phyloP scores from a whole-genome alignment of 2,329 filamentous ascomycete genomes.

The Chaetomiaceae sp. region DNA sequence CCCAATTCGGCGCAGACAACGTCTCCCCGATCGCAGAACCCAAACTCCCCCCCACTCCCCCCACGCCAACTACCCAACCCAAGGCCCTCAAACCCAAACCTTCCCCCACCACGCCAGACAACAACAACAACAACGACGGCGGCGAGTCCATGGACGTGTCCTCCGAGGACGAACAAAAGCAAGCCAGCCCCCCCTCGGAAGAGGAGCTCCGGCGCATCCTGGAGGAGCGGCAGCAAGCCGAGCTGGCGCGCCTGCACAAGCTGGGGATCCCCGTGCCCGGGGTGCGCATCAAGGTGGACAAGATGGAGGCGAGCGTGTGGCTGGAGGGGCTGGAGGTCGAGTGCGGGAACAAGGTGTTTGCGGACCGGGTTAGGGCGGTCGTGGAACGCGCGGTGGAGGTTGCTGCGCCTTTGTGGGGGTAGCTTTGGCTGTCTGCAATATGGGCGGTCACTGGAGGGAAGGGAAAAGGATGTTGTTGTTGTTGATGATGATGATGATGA shows the following conservation, averaged over 20 bases:
- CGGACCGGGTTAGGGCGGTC: slow-evolving; percentile 80
- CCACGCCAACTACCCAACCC: not conserved
- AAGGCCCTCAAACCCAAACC: slow-evolving; percentile 5
- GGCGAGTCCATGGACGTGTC: slow-evolving; percentile 36
- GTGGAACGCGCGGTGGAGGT: slow-evolving; percentile 88
- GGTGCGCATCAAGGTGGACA: slow-evolving; percentile 81
- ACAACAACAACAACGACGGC: slow-evolving; percentile 20
- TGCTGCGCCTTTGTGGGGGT: slow-evolving; percentile 68
- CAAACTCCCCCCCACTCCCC: slow-evolving; percentile 38
- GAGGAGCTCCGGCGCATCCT: too few species aligned
- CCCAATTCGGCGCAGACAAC: slow-evolving; percentile 84
- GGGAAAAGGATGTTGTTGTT: too few species aligned
- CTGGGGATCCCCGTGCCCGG: slow-evolving; percentile 89
- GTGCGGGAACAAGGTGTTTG: slow-evolving; percentile 70
- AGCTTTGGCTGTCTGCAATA: not conserved
- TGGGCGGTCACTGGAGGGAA: not conserved
- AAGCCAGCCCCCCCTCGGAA: slow-evolving; percentile 24
- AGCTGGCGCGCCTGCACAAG: slow-evolving; percentile 73
- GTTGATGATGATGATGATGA: too few species aligned
- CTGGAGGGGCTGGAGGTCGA: slow-evolving; percentile 89
- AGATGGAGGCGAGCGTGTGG: slow-evolving; percentile 84
- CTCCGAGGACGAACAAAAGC: slow-evolving; percentile 29
- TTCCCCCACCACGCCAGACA: not conserved
- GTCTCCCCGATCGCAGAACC: slow-evolving; percentile 70
- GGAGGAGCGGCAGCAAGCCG: slow-evolving; percentile 57